Evolutionary conservation across 2,329 filamentous ascomycete species (phyloP), one percentile per base, ranked within the genome.

Genomic region (Aspergillus pseudonomiae): DNA sequence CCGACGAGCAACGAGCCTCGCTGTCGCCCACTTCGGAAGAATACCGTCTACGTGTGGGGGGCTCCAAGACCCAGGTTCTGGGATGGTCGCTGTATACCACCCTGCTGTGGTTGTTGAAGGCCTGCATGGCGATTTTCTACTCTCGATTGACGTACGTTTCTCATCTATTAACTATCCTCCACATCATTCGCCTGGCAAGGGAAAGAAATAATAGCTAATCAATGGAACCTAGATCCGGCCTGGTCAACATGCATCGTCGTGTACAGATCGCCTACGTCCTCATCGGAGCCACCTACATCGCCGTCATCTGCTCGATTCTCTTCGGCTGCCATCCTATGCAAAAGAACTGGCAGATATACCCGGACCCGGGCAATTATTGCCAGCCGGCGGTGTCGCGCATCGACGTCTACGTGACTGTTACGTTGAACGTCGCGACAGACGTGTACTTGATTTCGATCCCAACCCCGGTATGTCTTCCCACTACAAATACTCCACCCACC

Each of bases 361-460:
- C 86, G 0, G 73, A 88, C 34, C 86, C 86, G 0, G 85, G 86
- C 12, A 81, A 82, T 65, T 68, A 74, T 53, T 85, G 83, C 63
- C 82, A 83, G 61, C 78, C 82, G 9, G 83, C 82, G 10, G 80
- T 86, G 12, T 84, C 84, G 0, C 79, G 79, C 19, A 80, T 82
- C 56, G 79, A 85, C 55, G 77, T 86, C 43, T 85, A 83, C 72
- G 80, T 83, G n/a, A 84, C 80, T 1, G 81, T 84, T 36, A 75
- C 79, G 4, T 75, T 84, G 64, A 88, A 88, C 65, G 80, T 87
- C 3, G 67, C 76, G 1, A 89, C 86, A 3, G 87, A 89, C 66
- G 58, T 87, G 1, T 88, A 88, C 66, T 77, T 88, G n/a, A 83
- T 88, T 61, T 81, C 81, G 32, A 87, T 88, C 43, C 85, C 86